A percentile compares a stretch with the other conserved stretches of the same genome.
These are phyloP conservation scores for Leccinum subrobustum DNA, from an alignment of 1,284 basidiomycete species.

Conservation along the genomic window DNA sequence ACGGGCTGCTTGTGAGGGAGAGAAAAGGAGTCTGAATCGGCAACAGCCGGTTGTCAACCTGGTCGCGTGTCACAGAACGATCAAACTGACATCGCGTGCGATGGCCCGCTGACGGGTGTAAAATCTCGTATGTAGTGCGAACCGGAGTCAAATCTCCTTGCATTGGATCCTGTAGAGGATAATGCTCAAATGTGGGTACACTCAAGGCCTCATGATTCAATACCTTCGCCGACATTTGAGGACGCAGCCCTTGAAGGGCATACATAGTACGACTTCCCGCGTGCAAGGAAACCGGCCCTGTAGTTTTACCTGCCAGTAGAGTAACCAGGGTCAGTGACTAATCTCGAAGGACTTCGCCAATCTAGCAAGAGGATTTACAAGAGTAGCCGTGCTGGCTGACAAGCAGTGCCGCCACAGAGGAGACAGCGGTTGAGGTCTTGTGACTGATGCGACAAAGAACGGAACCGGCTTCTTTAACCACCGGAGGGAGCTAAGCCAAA, in stretches of 20 bases:
- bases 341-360: not conserved
- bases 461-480: not conserved
- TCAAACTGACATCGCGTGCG: not conserved
- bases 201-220: not conserved
- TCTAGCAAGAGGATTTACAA: not conserved
- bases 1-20: slow-evolving; percentile 8
- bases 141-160: not conserved
- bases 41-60: slow-evolving; percentile 10
- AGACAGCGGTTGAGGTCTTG: not conserved
- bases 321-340: slow-evolving; percentile 3
- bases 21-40: not conserved
- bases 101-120: not conserved
- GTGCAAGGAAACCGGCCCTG: not conserved
- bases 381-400: not conserved
- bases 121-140: not conserved
- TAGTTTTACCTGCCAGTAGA: not conserved
- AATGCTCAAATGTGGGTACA: not conserved
- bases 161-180: not conserved
- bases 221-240: not conserved
- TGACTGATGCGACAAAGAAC: not conserved
- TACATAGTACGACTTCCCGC: not conserved
- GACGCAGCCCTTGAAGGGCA: not conserved
- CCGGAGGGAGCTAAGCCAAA: not conserved
- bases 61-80: not conserved
- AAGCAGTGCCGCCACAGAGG: not conserved